Conservation (phyloP, 176 grass and related monocot species). For the Cymbopogon citratus region DNA sequence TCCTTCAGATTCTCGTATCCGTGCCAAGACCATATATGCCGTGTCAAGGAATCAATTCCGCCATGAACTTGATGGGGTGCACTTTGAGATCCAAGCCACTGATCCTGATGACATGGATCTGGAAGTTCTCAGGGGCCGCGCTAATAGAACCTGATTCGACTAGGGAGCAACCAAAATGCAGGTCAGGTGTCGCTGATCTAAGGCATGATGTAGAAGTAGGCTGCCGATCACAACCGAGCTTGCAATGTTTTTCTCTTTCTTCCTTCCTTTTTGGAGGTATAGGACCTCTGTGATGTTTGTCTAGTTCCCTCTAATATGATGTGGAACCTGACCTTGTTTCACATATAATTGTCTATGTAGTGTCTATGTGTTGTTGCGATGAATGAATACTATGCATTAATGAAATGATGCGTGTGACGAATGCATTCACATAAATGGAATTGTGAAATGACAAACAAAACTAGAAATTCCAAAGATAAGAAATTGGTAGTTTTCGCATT, state of each 20-base stretch:
- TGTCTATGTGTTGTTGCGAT: not conserved
- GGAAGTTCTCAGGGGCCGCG: constrained; percentile 49
- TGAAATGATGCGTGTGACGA: too few species aligned
- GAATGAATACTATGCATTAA: too few species aligned
- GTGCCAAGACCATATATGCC: constrained; percentile 63
- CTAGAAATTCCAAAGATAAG: too few species aligned
- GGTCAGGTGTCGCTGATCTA: constrained; percentile 14
- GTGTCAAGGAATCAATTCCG: constrained; percentile 57
- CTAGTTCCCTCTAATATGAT: not conserved
- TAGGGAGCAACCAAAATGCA: constrained; percentile 9
- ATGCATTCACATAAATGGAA: too few species aligned
- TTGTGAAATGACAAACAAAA: too few species aligned
- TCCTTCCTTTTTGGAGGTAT: not conserved
- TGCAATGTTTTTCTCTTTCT: not conserved
- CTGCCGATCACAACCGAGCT: constrained; percentile 22
- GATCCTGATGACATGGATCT: constrained; percentile 65
- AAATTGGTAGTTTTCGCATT: too few species aligned
- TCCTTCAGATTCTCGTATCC: constrained; percentile 53
- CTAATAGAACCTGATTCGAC: constrained; percentile 39
- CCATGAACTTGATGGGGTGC: constrained; percentile 63
- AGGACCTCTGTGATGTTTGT: constrained; percentile 4
- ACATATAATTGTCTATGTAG: constrained; percentile 6
- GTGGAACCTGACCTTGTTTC: not conserved
- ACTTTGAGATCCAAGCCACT: constrained; percentile 74
- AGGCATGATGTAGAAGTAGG: constrained; percentile 29